Evolutionary conservation across 2,329 filamentous ascomycete genomes (phyloP).

Genomic region (Daldinia sp.): DNA sequence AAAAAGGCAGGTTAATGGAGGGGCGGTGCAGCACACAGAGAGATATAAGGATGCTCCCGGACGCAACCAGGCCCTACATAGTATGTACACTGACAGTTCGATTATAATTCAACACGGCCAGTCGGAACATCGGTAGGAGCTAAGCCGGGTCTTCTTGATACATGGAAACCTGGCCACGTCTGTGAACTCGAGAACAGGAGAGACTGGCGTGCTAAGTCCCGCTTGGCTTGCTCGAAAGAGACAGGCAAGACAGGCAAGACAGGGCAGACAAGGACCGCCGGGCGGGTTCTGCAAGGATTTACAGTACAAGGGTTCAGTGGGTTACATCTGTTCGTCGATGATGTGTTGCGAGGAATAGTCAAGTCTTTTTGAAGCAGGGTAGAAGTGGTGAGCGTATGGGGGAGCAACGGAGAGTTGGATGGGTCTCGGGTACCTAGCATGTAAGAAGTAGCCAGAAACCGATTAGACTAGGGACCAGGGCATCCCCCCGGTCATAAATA

Average conservation of each 20-base stretch:
- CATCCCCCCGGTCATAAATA: constrained; percentile 48
- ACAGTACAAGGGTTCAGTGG: constrained; percentile 52
- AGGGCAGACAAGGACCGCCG: constrained; percentile 47
- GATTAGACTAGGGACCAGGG: constrained; percentile 49
- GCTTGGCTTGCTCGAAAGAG: constrained; percentile 56
- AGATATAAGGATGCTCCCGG: constrained; percentile 65
- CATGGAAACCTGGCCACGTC: constrained; percentile 53
- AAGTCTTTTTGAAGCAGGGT: constrained; percentile 52
- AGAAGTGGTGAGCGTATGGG: constrained; percentile 51
- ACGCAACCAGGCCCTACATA: constrained; percentile 57
- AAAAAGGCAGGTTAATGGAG: constrained; percentile 57
- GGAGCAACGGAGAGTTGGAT: constrained; percentile 48
- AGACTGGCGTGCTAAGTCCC: constrained; percentile 53
- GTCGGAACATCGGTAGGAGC: constrained; percentile 65
- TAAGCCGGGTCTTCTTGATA: constrained; percentile 64
- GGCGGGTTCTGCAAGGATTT: constrained; percentile 53
- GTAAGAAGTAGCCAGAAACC: constrained; percentile 49
- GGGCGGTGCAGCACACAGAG: constrained; percentile 63
- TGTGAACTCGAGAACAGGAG: constrained; percentile 47
- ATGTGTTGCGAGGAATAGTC: constrained; percentile 53
- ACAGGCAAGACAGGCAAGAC: constrained; percentile 41
- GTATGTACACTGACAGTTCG: constrained; percentile 51
- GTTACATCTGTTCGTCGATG: constrained; percentile 59
- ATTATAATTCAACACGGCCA: constrained; percentile 57
- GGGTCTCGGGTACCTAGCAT: constrained; percentile 44